phyloP scores from a whole-genome alignment of 2,329 filamentous ascomycete species.

The Amphichorda felina region DNA sequence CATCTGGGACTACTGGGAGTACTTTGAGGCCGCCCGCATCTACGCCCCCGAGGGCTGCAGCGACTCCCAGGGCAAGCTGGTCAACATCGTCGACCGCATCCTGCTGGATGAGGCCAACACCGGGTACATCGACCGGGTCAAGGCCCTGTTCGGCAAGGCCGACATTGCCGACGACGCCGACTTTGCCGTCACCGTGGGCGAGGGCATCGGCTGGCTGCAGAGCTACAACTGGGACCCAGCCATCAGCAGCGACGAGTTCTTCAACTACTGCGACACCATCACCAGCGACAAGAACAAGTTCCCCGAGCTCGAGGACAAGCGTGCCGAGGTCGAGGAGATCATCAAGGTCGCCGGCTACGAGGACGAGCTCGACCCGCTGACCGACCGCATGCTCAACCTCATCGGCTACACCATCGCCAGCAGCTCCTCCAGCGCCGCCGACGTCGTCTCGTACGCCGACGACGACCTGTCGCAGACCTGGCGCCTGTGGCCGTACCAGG shows the following conservation, averaged over 20 bases:
- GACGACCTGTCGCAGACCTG: conserved; percentile 5
- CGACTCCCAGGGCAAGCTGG: conserved; percentile 45
- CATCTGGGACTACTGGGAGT: conserved; percentile 65
- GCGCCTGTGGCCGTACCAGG: conserved; percentile 7
- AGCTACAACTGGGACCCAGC: conserved; percentile 42
- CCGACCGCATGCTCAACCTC: conserved; percentile 36
- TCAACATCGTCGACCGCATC: conserved; percentile 37
- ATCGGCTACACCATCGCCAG: no score
- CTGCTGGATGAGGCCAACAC: conserved; percentile 25
- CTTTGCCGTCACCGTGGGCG: conserved; percentile 30
- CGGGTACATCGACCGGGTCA: conserved; percentile 33
- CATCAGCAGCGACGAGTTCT: conserved; percentile 23
- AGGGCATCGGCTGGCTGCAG: conserved; percentile 32
- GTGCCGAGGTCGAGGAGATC: conserved; percentile 63
- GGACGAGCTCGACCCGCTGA: conserved; percentile 21
- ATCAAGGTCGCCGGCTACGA: conserved; percentile 56
- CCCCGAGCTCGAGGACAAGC: conserved; percentile 22
- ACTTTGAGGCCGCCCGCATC: conserved; percentile 36
- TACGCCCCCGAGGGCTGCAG: conserved; percentile 50
- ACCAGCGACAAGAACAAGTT: conserved; percentile 2
- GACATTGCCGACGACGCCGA: conserved; percentile 29
- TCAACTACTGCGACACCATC: conserved; percentile 5
- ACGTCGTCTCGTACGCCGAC: conserved; percentile 7
- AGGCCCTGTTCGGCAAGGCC: conserved; percentile 32
- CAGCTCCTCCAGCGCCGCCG: conserved; percentile 23